phyloP scores from a whole-genome alignment of 352 stramenopile species.

The Pythium aquatile region DNA sequence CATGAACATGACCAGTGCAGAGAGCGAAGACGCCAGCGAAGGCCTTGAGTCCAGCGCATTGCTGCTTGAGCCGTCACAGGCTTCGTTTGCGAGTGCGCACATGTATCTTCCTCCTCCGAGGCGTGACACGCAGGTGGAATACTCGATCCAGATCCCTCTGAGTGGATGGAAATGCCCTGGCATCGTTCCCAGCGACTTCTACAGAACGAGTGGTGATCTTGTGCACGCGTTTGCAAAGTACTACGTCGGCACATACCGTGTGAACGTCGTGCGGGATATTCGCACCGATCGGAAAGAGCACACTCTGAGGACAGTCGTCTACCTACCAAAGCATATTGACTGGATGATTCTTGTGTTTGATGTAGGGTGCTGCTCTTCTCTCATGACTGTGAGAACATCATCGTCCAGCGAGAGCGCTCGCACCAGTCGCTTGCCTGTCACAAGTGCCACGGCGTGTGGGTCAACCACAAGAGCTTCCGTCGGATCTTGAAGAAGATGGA shows the following conservation, averaged over 20 bases:
- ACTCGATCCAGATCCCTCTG: slow-evolving; percentile 31
- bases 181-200: slow-evolving; percentile 56
- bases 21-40: neutral
- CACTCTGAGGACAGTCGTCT: slow-evolving; percentile 4
- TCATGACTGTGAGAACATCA: slow-evolving; percentile 63
- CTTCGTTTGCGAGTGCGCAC: neutral
- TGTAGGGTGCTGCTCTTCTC: slow-evolving; percentile 61
- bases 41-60: neutral
- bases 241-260: slow-evolving; percentile 56
- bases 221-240: slow-evolving; percentile 69
- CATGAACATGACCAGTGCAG: neutral
- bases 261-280: slow-evolving; percentile 65
- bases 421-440: slow-evolving; percentile 51
- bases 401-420: slow-evolving; percentile 45
- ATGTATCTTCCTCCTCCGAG: neutral
- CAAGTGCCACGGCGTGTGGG: slow-evolving; percentile 54
- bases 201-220: slow-evolving; percentile 44
- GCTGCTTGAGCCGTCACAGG: neutral
- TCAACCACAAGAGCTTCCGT: slow-evolving; percentile 68
- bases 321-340: neutral
- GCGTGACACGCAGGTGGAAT: neutral
- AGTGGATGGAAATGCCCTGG: slow-evolving; percentile 61
- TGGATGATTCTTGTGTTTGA: neutral
- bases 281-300: slow-evolving; percentile 54
- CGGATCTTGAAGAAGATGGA: slow-evolving; percentile 71